Evolutionary conservation across 345 rosid genomes (phyloP).

Genomic region (Lepidium aucheri): DNA sequence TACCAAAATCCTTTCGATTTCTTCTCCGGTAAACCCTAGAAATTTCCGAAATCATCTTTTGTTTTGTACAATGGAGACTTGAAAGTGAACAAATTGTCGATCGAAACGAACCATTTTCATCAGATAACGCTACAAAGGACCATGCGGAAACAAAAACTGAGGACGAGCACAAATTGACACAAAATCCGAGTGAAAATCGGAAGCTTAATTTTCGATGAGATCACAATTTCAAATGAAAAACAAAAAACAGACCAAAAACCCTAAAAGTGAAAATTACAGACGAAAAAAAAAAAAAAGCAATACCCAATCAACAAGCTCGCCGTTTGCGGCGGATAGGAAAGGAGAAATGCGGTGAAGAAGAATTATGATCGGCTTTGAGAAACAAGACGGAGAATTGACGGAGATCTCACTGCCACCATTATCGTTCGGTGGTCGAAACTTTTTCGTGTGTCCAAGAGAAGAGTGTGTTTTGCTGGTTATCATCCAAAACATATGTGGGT

Average conservation of each 20-base stretch:
- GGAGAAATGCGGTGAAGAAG: neutral
- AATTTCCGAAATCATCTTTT: neutral
- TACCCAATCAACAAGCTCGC: neutral
- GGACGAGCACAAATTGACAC: neutral
- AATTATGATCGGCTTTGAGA: neutral
- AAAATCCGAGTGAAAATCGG: neutral
- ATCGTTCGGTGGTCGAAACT: neutral
- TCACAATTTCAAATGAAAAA: neutral
- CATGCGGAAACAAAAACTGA: neutral
- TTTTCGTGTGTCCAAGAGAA: too few species aligned
- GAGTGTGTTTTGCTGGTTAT: too few species aligned
- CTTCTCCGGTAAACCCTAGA: constrained; percentile 6
- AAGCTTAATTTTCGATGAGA: constrained; percentile 3
- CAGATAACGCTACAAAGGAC: neutral
- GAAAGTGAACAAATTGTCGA: neutral
- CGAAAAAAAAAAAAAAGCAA: too few species aligned
- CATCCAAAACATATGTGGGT: too few species aligned
- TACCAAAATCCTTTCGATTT: neutral
- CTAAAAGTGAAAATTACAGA: neutral
- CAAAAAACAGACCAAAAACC: neutral
- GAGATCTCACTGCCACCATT: constrained; percentile 6
- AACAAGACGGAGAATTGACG: constrained; percentile 15
- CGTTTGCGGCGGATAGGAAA: neutral
- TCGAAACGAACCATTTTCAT: neutral
- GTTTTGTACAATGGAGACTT: neutral